phyloP scores from a whole-genome alignment of 2,329 filamentous ascomycete species.

The Aspergillus puulaauensis region DNA sequence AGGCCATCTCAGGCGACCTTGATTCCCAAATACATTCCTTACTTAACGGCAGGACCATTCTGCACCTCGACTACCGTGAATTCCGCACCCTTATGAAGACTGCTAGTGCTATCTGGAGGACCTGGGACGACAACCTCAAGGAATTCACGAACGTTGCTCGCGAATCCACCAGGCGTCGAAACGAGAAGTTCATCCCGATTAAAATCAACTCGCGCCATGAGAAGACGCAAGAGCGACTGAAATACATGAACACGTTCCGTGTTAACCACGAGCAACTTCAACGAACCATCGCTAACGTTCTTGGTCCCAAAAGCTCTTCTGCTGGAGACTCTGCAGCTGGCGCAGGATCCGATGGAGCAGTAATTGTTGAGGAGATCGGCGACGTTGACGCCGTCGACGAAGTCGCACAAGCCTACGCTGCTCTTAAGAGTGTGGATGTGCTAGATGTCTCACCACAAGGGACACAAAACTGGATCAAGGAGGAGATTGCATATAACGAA shows the following conservation, averaged over 20 bases:
- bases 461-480: constrained; percentile 87
- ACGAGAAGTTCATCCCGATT: constrained; percentile 98
- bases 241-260: constrained; percentile 91
- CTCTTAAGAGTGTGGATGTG: constrained; percentile 90
- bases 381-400: constrained; percentile 97
- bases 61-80: constrained; percentile 88
- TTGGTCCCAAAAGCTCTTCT: constrained; percentile 70
- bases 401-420: constrained; percentile 90
- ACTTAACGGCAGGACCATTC: constrained; percentile 80
- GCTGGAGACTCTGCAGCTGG: constrained; percentile 47
- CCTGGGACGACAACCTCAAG: constrained; percentile 95
- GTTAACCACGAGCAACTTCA: constrained; percentile 98
- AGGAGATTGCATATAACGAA: constrained; percentile 95
- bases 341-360: constrained; percentile 57
- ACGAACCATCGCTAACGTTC: constrained; percentile 93
- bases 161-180: constrained; percentile 87
- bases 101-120: constrained; percentile 80
- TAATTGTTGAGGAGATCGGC: constrained; percentile 88
- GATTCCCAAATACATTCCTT: constrained; percentile 82
- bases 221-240: constrained; percentile 84
- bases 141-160: constrained; percentile 97
- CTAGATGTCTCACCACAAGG: constrained; percentile 88
- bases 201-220: constrained; percentile 87
- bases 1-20: constrained; percentile 92
- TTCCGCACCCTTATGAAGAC: constrained; percentile 83